Evolutionary conservation across 768 basidiomycete species (phyloP).

Genomic region (Phlegmacium glaucopus): DNA sequence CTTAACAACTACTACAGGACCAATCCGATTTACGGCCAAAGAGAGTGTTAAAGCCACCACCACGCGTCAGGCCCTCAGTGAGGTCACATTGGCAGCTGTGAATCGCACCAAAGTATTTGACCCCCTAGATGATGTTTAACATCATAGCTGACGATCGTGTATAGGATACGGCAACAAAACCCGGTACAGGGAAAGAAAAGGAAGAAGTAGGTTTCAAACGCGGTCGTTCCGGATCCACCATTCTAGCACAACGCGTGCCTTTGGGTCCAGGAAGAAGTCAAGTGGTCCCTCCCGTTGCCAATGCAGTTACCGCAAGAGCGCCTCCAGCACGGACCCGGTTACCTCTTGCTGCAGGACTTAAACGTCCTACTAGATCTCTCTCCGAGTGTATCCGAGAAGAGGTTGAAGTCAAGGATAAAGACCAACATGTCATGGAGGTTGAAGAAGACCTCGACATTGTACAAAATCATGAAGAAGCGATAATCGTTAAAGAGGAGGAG

Average conservation of each 20-base stretch:
- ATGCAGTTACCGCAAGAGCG: slow-evolving; percentile 35
- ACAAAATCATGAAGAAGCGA: slow-evolving; percentile 39
- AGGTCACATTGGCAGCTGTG: slow-evolving; percentile 75
- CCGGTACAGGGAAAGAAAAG: slow-evolving; percentile 57
- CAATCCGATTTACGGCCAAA: slow-evolving; percentile 49
- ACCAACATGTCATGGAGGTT: slow-evolving; percentile 61
- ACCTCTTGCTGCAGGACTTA: slow-evolving; percentile 24
- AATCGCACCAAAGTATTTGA: slow-evolving; percentile 63
- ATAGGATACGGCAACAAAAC: slow-evolving; percentile 48
- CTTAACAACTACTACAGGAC: slow-evolving; percentile 35
- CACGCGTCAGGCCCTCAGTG: slow-evolving; percentile 72
- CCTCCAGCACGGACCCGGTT: slow-evolving; percentile 28
- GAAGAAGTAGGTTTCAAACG: slow-evolving; percentile 64
- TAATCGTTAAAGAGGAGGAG: slow-evolving; percentile 50
- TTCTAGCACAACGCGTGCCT: slow-evolving; percentile 67
- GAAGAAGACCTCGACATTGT: slow-evolving; percentile 35
- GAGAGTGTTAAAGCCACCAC: slow-evolving; percentile 50
- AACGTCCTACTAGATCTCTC: slow-evolving; percentile 38
- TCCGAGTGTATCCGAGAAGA: slow-evolving; percentile 43
- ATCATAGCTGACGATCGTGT: slow-evolving; percentile 3
- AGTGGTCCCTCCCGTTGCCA: slow-evolving; percentile 39
- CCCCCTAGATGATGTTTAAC: slow-evolving; percentile 4
- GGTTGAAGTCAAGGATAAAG: slow-evolving; percentile 28
- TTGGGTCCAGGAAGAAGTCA: slow-evolving; percentile 56
- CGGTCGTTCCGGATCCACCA: slow-evolving; percentile 61